These are phyloP conservation scores for Ogataea angusta DNA, from an alignment of 805 yeast genomes.

Conservation along the genomic window DNA sequence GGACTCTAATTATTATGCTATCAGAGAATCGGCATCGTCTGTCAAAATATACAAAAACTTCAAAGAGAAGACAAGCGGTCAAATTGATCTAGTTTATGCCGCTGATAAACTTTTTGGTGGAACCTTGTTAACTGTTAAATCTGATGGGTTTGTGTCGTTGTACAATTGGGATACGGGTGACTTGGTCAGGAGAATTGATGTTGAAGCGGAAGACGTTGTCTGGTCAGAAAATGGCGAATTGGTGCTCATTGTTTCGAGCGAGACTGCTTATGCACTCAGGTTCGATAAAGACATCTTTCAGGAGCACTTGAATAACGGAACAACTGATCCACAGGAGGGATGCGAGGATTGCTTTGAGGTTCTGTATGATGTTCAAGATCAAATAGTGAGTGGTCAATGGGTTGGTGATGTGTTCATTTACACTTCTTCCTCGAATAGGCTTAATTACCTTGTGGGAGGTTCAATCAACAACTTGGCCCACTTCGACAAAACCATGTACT, in stretches of 20 bases:
- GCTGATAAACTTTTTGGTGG: conserved; percentile 87
- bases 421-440: conserved; percentile 81
- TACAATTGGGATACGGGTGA: conserved; percentile 92
- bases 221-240: conserved; percentile 96
- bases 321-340: conserved; percentile 77
- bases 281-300: conserved; percentile 67
- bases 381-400: conserved; percentile 87
- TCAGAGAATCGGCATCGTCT: conserved; percentile 62
- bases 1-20: conserved; percentile 83
- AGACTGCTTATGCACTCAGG: conserved; percentile 72
- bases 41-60: conserved; percentile 80
- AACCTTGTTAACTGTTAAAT: conserved; percentile 78
- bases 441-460: conserved; percentile 94
- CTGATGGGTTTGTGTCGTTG: conserved; percentile 80
- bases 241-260: conserved; percentile 68
- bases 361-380: conserved; percentile 75
- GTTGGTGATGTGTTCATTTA: conserved; percentile 95
- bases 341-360: conserved; percentile 85
- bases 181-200: conserved; percentile 85
- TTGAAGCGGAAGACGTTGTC: conserved; percentile 74
- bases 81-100: conserved; percentile 62
- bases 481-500: conserved; percentile 81
- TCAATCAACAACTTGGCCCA: conserved; percentile 89
- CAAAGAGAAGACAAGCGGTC: conserved; percentile 66
- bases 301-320: conserved; percentile 56